Conservation (phyloP, 2,329 filamentous ascomycete species). For the Exophiala dermatitidis region DNA sequence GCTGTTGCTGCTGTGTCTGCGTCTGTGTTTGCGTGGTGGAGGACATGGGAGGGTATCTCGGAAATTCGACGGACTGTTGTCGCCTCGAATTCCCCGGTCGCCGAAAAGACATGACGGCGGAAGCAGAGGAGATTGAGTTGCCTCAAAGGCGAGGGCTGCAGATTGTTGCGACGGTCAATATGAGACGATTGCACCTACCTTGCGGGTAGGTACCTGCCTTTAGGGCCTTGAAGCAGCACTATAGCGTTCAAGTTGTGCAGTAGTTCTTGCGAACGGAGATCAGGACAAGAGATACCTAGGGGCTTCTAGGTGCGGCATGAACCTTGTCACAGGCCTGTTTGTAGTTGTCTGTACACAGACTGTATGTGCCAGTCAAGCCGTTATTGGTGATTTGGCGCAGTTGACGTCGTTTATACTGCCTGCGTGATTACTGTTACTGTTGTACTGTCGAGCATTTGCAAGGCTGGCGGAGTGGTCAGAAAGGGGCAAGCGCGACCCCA, state of each 20-base stretch:
- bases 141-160: no score
- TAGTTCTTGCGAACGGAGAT: not conserved
- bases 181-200: conserved; percentile 16
- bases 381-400: no score
- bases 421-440: no score
- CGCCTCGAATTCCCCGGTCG: conserved; percentile 21
- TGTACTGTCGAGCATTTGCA: not conserved
- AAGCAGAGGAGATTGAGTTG: no score
- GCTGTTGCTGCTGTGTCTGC: conserved; percentile 13
- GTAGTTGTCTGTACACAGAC: not conserved
- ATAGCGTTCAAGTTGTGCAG: not conserved
- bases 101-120: conserved; percentile 20
- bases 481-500: conserved; percentile 22
- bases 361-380: not conserved
- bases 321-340: not conserved
- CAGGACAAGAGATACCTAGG: not conserved
- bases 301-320: no score
- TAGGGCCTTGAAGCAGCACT: not conserved
- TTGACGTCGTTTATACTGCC: no score
- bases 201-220: conserved; percentile 12
- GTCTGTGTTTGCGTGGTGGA: conserved; percentile 13
- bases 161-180: conserved; percentile 9
- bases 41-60: conserved; percentile 23
- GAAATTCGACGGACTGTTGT: conserved; percentile 26
- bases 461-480: conserved; percentile 7